Evolutionary conservation across 148 eudicot genomes (phyloP).

Genomic region (Pouteria glomerata): DNA sequence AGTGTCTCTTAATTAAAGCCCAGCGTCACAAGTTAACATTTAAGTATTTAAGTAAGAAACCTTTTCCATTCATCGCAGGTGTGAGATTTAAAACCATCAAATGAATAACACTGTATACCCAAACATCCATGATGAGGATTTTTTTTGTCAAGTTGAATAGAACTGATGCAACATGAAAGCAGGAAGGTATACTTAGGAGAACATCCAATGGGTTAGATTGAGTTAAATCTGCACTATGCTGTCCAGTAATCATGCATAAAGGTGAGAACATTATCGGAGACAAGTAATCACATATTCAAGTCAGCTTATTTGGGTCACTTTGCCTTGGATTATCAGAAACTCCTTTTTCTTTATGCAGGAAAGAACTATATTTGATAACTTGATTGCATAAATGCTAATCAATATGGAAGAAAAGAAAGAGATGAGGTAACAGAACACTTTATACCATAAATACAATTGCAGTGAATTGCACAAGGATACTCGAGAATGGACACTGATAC

Average conservation of each 20-base stretch:
- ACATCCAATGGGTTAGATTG: background rate
- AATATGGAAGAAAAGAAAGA: background rate
- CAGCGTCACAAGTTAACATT: background rate
- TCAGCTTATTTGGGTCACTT: background rate
- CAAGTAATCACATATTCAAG: background rate
- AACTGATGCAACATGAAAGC: too few relatives aligned
- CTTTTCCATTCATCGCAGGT: too few relatives aligned
- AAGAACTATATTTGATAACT: background rate
- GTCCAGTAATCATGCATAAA: too few relatives aligned
- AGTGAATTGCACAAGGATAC: background rate
- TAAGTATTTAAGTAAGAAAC: background rate
- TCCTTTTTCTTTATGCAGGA: background rate
- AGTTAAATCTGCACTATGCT: background rate
- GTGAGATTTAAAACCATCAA: too few relatives aligned
- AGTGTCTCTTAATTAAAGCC: too few relatives aligned
- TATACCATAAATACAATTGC: background rate
- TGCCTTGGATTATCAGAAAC: background rate
- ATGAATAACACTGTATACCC: too few relatives aligned
- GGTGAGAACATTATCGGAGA: too few relatives aligned
- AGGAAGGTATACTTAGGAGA: background rate
- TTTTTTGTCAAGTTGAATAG: too few relatives aligned
- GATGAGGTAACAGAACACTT: background rate
- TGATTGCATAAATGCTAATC: background rate
- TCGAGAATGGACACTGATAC: background rate
- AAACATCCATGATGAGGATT: too few relatives aligned